A percentile compares a stretch with the other conserved stretches of the same genome.
phyloP scores from a whole-genome alignment of 768 basidiomycete species.

The Pleurotus cornucopiae region DNA sequence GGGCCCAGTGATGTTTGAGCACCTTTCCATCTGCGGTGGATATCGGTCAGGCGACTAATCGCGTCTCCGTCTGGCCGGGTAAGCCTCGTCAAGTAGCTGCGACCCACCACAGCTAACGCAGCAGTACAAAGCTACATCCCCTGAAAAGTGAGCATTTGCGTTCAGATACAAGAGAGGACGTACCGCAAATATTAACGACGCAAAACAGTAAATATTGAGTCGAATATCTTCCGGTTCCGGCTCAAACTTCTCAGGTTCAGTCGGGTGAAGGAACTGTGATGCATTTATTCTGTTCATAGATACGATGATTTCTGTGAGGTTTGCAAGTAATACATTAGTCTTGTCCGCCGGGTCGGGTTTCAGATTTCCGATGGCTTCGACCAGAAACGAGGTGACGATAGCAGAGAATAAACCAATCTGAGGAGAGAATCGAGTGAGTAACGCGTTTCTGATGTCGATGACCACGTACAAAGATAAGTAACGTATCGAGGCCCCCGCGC shows the following conservation, averaged over 20 bases:
- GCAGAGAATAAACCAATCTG: conserved; percentile 17
- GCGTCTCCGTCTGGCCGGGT: conserved; percentile 11
- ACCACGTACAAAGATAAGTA: conserved; percentile 16
- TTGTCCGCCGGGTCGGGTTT: conserved; percentile 4
- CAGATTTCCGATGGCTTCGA: conserved; percentile 11
- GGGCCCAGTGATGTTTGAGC: conserved; percentile 11
- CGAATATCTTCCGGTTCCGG: conserved; percentile 11
- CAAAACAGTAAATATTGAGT: conserved; percentile 15
- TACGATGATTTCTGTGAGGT: conserved; percentile 13
- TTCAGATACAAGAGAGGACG: neutral
- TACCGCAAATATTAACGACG: conserved; percentile 14
- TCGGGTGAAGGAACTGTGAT: neutral
- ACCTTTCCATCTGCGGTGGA: conserved; percentile 9
- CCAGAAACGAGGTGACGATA: conserved; percentile 16
- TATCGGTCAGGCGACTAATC: conserved; percentile 9
- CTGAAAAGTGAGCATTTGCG: neutral
- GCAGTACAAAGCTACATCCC: conserved; percentile 12
- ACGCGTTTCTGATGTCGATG: neutral
- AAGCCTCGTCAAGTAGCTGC: conserved; percentile 11
- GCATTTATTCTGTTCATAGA: neutral
- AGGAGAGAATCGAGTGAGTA: neutral
- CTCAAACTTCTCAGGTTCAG: conserved; percentile 1
- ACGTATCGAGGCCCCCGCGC: conserved; percentile 16
- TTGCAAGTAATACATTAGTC: conserved; percentile 15
- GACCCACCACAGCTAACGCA: conserved; percentile 12